phyloP scores from a whole-genome alignment of 495 filamentous ascomycete genomes.

The Penicillium steckii region DNA sequence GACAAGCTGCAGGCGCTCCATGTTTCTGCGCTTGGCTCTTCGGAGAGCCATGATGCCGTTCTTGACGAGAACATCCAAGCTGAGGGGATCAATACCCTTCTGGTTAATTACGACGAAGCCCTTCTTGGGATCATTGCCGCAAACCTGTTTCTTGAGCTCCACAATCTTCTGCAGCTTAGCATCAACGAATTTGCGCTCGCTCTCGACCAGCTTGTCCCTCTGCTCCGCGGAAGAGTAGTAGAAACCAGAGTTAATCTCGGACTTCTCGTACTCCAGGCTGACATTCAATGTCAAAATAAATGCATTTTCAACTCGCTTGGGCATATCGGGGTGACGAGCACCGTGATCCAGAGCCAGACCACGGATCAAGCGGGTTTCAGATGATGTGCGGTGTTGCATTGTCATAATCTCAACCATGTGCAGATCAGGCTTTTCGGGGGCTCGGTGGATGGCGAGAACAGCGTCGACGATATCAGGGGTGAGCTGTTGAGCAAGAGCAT shows the following conservation, averaged over 20 bases:
- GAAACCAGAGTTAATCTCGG: constrained; percentile 98
- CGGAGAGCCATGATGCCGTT: constrained; percentile 95
- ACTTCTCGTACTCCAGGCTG: constrained; percentile 97
- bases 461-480: constrained; percentile 94
- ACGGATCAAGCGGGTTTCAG: constrained; percentile 92
- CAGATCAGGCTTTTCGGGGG: constrained; percentile 89
- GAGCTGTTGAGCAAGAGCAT: constrained; percentile 82
- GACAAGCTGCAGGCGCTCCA: constrained; percentile 94
- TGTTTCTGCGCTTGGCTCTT: constrained; percentile 94
- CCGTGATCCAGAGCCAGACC: constrained; percentile 94
- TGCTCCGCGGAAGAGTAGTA: constrained; percentile 98
- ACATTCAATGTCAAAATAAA: constrained; percentile 95
- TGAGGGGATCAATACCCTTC: constrained; percentile 97
- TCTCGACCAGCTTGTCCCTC: constrained; percentile 95
- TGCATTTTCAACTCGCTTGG: constrained; percentile 91
- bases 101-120: constrained; percentile 98
- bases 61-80: constrained; percentile 92
- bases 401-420: constrained; percentile 99
- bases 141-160: constrained; percentile 96
- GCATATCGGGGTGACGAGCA: constrained; percentile 97
- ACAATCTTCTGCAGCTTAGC: constrained; percentile 97
- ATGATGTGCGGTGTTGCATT: constrained; percentile 96
- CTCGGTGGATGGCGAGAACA: constrained; percentile 87
- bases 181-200: constrained; percentile 93
- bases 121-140: constrained; percentile 91